These are phyloP conservation scores for Neofusicoccum ribis DNA, from an alignment of 2,329 filamentous ascomycete genomes.

Conservation along the genomic window DNA sequence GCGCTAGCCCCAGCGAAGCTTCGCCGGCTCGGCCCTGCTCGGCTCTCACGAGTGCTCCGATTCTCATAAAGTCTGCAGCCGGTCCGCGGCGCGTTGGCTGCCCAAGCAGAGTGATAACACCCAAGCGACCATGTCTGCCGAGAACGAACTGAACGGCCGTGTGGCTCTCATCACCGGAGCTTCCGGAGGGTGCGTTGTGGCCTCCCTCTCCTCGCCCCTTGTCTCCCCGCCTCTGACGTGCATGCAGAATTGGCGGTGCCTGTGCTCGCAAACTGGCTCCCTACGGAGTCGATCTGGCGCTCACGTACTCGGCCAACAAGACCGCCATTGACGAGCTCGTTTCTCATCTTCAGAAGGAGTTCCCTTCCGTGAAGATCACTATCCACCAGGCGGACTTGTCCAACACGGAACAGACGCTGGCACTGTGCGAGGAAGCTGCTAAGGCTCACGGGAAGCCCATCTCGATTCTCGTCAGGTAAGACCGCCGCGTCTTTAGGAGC, in stretches of 20 bases:
- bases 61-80: background rate
- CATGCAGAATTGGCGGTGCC: constrained; percentile 58
- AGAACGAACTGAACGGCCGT: constrained; percentile 50
- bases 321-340: constrained; percentile 49
- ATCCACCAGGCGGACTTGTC: constrained; percentile 61
- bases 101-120: background rate
- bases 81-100: background rate
- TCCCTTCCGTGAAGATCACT: constrained; percentile 45
- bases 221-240: background rate
- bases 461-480: constrained; percentile 57
- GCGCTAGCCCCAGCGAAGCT: background rate
- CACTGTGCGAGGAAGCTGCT: constrained; percentile 57
- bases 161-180: constrained; percentile 62
- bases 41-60: background rate
- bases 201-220: background rate
- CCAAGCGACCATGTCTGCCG: constrained; percentile 8
- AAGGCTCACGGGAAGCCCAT: constrained; percentile 55
- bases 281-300: constrained; percentile 55
- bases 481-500: constrained; percentile 30
- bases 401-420: constrained; percentile 53
- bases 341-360: constrained; percentile 39
- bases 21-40: background rate
- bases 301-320: constrained; percentile 59
- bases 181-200: constrained; percentile 56
- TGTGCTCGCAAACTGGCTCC: constrained; percentile 58